Evolutionary conservation across 164 flowering plant species (phyloP), one percentile per base, ranked within the genome.

Genomic region (Chimonanthus salicifolius): DNA sequence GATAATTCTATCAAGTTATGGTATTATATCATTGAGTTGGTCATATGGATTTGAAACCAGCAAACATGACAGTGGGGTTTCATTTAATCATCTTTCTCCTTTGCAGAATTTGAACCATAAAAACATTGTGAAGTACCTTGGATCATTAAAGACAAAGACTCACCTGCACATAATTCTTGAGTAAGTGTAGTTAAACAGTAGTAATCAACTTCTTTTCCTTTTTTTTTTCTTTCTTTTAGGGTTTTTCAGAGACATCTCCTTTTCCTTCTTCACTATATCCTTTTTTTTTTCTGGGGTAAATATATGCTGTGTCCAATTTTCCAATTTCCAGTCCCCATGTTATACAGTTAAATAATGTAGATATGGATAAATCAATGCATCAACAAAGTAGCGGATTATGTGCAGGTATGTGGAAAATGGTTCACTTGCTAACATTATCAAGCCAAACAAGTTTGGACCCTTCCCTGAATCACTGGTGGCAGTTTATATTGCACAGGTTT

Each of bases 391-490:
- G 58, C 68, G 69, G 47, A 67, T 8, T 63, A 71, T 43, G 9
- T 75, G 54, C 74, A 96, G 99, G 84, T 96, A 96, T 86, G 97
- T 94, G 80, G 99, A 96, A 84, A 96, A 96, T 86, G 98, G 99
- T 62, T 96, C 99, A 73, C 97, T 96, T 82, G 99, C 99, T 65
- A 92, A 91, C 83, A 96, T 96, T 71, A 92, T 94, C 64, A 96
- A 94, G 88, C 98, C 99, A 80, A 96, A 88, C 75, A 96, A 96
- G 71, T 96, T 96, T 84, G 99, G 99, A 49, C 98, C 99, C 71
- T 92, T 96, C 78, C 97, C 99, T 43, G 99, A 96, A 80, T 89
- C 92, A 7, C 71, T 96, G 80, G 99, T 92, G 73, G 98, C 97
- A 76, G 94, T 91, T 75, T 96, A 94, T 68, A 96, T 96, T 82